phyloP scores from a whole-genome alignment of 768 basidiomycete genomes.

The Pleurotus giganteus region DNA sequence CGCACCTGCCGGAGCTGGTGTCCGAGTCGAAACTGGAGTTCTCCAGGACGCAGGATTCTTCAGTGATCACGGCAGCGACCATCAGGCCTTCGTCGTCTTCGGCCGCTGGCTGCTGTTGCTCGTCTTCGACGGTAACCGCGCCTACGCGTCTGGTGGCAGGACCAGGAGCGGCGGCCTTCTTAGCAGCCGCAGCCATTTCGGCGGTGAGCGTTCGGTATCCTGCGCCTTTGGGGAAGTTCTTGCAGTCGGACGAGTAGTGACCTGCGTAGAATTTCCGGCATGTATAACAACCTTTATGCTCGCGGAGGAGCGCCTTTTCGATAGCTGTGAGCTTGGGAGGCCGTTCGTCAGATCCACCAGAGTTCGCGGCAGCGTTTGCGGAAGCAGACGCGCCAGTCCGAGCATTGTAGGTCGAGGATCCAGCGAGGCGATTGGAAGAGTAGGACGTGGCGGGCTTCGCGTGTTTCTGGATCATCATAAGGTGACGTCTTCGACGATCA shows the following conservation, averaged over 20 bases:
- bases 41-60: too few species aligned
- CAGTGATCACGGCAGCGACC: too few species aligned
- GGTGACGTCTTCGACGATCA: not conserved
- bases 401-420: not conserved
- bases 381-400: not conserved
- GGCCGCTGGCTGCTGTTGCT: too few species aligned
- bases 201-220: constrained; percentile 17
- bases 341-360: not conserved
- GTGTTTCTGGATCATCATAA: not conserved
- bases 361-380: not conserved
- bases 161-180: not conserved
- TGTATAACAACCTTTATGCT: constrained; percentile 23
- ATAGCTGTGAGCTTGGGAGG: not conserved
- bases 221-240: constrained; percentile 14
- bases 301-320: constrained; percentile 13
- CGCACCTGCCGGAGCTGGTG: too few species aligned
- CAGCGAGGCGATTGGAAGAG: not conserved
- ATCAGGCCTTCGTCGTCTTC: too few species aligned
- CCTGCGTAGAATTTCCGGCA: constrained; percentile 16
- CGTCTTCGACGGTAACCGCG: too few species aligned
- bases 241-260: constrained; percentile 17
- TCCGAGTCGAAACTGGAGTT: too few species aligned
- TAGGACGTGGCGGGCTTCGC: too few species aligned
- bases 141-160: too few species aligned
- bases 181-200: not conserved